phyloP scores from a whole-genome alignment of 192 early-diverging fungal genomes.

The Podila verticillata region DNA sequence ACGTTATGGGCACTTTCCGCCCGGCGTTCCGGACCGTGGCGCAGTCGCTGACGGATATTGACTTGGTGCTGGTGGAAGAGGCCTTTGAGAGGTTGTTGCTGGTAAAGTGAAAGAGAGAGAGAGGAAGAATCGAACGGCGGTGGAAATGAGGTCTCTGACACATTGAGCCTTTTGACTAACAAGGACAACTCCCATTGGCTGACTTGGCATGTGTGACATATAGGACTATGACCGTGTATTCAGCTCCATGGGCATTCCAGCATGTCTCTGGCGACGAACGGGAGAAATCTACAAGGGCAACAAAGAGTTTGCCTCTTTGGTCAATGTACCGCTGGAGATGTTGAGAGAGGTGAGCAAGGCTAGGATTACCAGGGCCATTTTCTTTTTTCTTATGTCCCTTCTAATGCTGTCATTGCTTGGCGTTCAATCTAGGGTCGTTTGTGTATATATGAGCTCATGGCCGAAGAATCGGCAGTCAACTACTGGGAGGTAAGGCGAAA shows the following conservation, averaged over 20 bases:
- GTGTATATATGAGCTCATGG: conserved; percentile 77
- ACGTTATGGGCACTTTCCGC: conserved; percentile 88
- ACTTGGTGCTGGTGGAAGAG: conserved; percentile 95
- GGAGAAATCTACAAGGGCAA: conserved; percentile 98
- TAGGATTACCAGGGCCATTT: neutral
- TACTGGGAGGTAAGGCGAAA: conserved; percentile 87
- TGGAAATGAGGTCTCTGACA: neutral
- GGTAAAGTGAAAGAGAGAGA: conserved; percentile 33
- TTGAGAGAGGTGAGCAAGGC: conserved; percentile 60
- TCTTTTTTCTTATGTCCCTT: neutral
- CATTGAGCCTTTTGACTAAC: neutral
- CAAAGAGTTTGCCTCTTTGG: conserved; percentile 91
- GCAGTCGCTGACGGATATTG: conserved; percentile 91
- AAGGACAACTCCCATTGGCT: neutral
- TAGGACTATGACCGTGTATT: conserved; percentile 96
- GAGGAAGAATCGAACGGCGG: neutral
- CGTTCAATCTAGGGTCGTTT: conserved; percentile 45
- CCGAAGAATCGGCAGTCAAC: conserved; percentile 93
- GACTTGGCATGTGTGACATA: neutral
- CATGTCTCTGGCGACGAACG: conserved; percentile 95
- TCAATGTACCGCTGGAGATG: conserved; percentile 84
- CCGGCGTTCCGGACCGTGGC: conserved; percentile 89
- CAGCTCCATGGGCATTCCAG: conserved; percentile 93
- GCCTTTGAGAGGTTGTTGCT: conserved; percentile 93
- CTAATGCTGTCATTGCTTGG: neutral